Base-by-base conservation (phyloP, 2,329 filamentous ascomycete species). In the Didymella pinodella region DNA sequence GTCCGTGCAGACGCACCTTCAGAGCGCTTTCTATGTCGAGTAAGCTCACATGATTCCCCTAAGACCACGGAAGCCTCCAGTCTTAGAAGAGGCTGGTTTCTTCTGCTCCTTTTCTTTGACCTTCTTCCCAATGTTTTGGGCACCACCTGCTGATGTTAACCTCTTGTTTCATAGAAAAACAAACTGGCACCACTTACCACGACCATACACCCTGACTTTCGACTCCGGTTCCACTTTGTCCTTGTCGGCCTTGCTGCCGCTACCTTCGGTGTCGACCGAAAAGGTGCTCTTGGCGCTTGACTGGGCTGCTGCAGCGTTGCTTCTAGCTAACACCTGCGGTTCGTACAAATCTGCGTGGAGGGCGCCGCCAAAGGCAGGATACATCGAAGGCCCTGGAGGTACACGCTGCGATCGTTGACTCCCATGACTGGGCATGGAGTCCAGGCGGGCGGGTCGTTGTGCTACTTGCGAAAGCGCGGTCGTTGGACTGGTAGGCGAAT, bases 121-220 rank as follows among this genome's bases (percentile, higher is more conserved):
- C 64, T 85, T 83, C 70, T 84, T 85, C 29, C 80, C 81, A 59
- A 82, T 80, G 65, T 85, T 83, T 67, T 85, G 85, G 38, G 81
- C 82, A 45, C 82, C 82, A 64, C 80, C 80, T 82, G 64, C 62
- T 64, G 47, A 55, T 48, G 46, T 74, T 64, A 75, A 67, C 56
- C 56, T 82, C 76, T 7, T 78, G 65, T 55, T 12, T 64, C 43
- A 41, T 22, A 25, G 3, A 29, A 40, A 47, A 44, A 52, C 14
- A 25, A 34, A 20, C 20, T 46, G 25, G 41, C 26, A 31, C 22
- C 34, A 78, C 82, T 77, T 66, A 85, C 84, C 84, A 79, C 84
- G 77, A 48, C 84, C 84, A 67, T 83, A 84, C 22, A 85, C 77
- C 54, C 84, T 75, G 18, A 83, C 75, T 64, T 85, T 81, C 54